Evolutionary conservation across 2,329 filamentous ascomycete genomes (phyloP).

Genomic region (Fonsecaea pugnacius): DNA sequence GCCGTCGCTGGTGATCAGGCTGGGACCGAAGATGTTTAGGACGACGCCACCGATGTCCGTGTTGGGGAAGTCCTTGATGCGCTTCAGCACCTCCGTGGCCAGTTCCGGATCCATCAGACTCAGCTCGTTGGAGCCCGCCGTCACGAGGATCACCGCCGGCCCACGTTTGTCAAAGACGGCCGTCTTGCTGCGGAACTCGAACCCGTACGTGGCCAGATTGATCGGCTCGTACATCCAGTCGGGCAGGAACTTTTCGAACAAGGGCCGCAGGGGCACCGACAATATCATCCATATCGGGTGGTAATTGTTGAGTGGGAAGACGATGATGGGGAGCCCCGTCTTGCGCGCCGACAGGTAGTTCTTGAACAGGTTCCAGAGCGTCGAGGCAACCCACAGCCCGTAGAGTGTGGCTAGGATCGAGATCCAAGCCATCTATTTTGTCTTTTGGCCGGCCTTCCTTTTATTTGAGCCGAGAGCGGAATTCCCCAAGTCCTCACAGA

Average conservation of each 20-base stretch:
- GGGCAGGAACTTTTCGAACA: conserved; percentile 39
- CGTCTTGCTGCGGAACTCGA: conserved; percentile 42
- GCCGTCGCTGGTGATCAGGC: conserved; percentile 41
- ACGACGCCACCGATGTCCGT: conserved; percentile 38
- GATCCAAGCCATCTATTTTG: conserved; percentile 17
- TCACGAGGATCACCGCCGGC: conserved; percentile 43
- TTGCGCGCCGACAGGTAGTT: conserved; percentile 40
- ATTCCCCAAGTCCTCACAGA: too few species aligned
- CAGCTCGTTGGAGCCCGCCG: conserved; percentile 35
- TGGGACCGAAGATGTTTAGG: conserved; percentile 44
- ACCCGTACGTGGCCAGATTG: conserved; percentile 41
- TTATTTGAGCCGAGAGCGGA: background rate
- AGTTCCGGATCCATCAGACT: conserved; percentile 42
- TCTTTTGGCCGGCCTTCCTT: background rate
- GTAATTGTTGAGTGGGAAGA: conserved; percentile 36
- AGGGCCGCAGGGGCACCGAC: conserved; percentile 34
- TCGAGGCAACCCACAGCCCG: conserved; percentile 19
- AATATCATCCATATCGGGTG: conserved; percentile 41
- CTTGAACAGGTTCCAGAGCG: conserved; percentile 23
- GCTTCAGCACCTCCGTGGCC: conserved; percentile 40
- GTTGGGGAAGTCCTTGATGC: conserved; percentile 45
- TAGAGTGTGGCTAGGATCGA: conserved; percentile 7
- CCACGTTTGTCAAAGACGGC: conserved; percentile 40
- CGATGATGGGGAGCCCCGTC: conserved; percentile 38
- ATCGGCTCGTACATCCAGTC: conserved; percentile 37